A percentile compares a stretch with the other conserved stretches of the same genome.
Evolutionary conservation across 2,329 filamentous ascomycete species (phyloP).

Genomic region (Penicillium sp.): DNA sequence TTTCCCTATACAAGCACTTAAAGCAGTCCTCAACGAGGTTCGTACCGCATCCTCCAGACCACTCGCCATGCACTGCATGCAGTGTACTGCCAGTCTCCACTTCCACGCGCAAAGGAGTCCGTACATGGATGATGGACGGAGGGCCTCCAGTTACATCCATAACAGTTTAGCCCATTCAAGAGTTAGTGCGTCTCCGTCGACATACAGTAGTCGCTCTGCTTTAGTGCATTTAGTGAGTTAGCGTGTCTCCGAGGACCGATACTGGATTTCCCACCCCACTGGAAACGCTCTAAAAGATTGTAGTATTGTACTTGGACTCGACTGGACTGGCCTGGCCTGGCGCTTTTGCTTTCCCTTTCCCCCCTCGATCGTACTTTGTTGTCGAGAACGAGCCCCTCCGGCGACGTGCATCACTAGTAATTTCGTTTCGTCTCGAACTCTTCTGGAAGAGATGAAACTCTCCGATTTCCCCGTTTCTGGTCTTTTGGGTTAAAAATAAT

Average conservation of each 20-base stretch:
- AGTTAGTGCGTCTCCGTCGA: neutral
- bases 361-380: constrained; percentile 15
- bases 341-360: neutral
- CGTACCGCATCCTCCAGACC: neutral
- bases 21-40: neutral
- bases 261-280: neutral
- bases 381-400: constrained; percentile 3
- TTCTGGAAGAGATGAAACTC: constrained; percentile 29
- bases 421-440: constrained; percentile 20
- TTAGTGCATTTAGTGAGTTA: neutral
- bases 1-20: neutral
- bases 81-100: neutral
- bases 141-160: neutral
- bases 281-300: neutral
- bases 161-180: neutral
- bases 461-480: constrained; percentile 15
- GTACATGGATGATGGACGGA: neutral
- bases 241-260: neutral
- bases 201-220: neutral
- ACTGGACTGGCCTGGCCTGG: neutral
- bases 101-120: neutral
- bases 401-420: constrained; percentile 15
- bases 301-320: neutral
- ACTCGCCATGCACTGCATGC: neutral
- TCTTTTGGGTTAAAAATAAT: constrained; percentile 12